Base-by-base conservation (phyloP, 805 yeast genomes). In the Saccharomyces eubayanus region DNA sequence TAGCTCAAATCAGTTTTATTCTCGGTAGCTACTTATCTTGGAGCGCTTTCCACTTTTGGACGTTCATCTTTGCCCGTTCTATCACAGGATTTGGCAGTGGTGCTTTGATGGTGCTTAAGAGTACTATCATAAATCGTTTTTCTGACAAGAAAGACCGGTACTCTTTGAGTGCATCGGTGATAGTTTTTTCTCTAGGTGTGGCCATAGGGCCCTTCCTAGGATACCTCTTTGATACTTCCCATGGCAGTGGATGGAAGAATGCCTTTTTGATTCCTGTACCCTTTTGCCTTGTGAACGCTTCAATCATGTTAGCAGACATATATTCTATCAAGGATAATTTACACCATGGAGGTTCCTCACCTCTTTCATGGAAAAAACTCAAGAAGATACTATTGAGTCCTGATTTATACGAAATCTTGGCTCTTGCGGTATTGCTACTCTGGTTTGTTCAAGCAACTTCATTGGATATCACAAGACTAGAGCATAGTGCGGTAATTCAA, bases 81-180 rank as follows among this genome's bases (percentile, higher is more conserved):
- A 73, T 90, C 46, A 81, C 92, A 14, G 97, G 97, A 12, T 78
- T 87, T 51, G 97, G 97, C 11, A 97, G 96, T 16, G 94, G 96
- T 8, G 97, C 97, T 89, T 66, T 24, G 83, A 81, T 56, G 20
- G 43, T 24, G 24, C 43, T 36, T 8, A 36, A 36, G 12, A 36
- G 43, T 57, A 57, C 36, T 72, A 75, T 36, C 5, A 36, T 36
- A 24, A 36, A 36, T 36, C 24, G 43, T 5, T 36, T 36, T 36
- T 36, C 43, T 16, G 11, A 36, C 16, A 36, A 36, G 43, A 21
- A 36, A 9, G 16, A 9, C 10, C 21, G 10, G 24, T 36, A 36
- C 43, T 16, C 43, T 3, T 36, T 36, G 43, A 36, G 43, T 36
- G 21, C 43, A 3, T 36, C 43, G 8, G 16, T 36, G 43, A 36